Percentiles rank a stretch among this genome's conserved stretches.
Conservation (phyloP, 164 flowering plant species). For the Tinospora cordifolia region DNA sequence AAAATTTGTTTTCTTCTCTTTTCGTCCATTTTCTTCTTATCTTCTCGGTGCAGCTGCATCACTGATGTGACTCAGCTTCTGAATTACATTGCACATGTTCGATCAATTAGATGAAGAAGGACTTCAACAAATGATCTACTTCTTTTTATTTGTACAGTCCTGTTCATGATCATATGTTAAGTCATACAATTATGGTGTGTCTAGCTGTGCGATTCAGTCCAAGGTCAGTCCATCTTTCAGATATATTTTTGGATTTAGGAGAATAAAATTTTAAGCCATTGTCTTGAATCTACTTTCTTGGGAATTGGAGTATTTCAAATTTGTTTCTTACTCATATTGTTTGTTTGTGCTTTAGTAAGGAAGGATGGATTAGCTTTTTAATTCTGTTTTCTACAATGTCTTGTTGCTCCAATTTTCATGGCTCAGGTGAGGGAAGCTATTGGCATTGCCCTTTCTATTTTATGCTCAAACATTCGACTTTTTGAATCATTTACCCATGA, state of each 20-base stretch:
- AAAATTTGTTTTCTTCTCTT: too few relatives aligned
- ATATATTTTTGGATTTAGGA: background rate
- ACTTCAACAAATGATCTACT: background rate
- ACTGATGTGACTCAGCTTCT: too few relatives aligned
- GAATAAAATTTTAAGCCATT: background rate
- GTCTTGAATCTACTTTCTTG: background rate
- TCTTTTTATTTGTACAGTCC: too few relatives aligned
- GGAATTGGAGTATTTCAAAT: background rate
- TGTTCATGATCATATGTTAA: too few relatives aligned
- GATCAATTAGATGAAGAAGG: background rate
- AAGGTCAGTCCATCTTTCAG: background rate
- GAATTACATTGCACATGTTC: background rate
- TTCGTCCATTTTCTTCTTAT: too few relatives aligned
- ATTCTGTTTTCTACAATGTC: background rate
- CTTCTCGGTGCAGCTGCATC: too few relatives aligned
- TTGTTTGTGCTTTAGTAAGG: background rate
- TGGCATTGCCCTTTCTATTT: conserved; percentile 76
- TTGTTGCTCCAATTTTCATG: conserved; percentile 12
- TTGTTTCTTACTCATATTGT: background rate
- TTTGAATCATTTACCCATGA: conserved; percentile 25
- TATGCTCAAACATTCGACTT: conserved; percentile 86
- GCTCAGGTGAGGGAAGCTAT: conserved; percentile 87
- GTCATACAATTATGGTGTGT: too few relatives aligned
- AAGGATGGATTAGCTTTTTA: background rate
- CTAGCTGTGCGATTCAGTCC: too few relatives aligned